phyloP scores from a whole-genome alignment of 805 yeast species.

The Hanseniaspora pseudoguilliermondii region DNA sequence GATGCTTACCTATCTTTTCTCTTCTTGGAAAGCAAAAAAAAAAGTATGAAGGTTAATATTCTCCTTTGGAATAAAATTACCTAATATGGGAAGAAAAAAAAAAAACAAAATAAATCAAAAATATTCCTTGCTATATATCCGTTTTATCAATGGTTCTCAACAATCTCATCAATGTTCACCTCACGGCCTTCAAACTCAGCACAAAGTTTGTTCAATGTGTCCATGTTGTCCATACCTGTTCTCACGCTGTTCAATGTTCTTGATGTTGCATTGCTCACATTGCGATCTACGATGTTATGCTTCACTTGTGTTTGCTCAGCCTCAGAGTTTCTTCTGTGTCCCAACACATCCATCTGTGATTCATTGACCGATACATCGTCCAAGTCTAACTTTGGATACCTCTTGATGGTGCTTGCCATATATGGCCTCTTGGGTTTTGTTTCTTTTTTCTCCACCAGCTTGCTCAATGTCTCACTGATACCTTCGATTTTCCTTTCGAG shows the following conservation, averaged over 20 bases:
- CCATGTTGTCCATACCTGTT: neutral
- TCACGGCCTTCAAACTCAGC: neutral
- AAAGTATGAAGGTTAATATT: too few relatives aligned
- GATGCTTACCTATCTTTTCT: too few relatives aligned
- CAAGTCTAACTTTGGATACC: neutral
- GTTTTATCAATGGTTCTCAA: neutral
- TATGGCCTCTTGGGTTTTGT: neutral
- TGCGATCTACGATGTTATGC: neutral
- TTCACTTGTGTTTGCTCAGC: neutral
- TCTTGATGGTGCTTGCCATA: neutral
- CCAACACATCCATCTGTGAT: conserved; percentile 4
- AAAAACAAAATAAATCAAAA: neutral
- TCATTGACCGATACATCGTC: conserved; percentile 8
- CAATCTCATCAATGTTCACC: conserved; percentile 3
- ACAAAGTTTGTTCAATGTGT: neutral
- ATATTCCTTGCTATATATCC: neutral
- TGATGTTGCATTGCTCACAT: conserved; percentile 6
- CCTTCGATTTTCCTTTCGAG: neutral
- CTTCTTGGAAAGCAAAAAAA: too few relatives aligned
- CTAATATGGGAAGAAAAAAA: neutral
- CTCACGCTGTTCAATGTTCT: conserved; percentile 1
- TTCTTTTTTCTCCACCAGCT: neutral
- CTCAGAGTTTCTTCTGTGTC: neutral
- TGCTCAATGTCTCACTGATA: neutral
- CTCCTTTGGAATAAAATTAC: too few relatives aligned